Evolutionary conservation across 129 eudicot species (phyloP).

Genomic region (Flaveria sonorensis): DNA sequence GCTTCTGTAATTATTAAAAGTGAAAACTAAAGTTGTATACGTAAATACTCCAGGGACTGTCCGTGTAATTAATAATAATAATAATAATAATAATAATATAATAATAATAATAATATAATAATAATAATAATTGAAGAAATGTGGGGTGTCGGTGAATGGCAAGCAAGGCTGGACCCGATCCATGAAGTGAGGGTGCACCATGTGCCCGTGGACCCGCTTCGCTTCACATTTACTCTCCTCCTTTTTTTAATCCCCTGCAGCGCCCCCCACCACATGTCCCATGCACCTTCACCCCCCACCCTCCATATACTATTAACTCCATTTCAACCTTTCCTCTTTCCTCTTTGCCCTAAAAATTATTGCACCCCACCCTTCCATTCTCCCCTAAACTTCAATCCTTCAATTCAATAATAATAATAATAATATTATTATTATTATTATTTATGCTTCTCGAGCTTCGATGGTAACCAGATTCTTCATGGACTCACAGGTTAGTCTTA

Average conservation of each 20-base stretch:
- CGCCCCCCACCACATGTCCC: constrained; percentile 29
- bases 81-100: too few species aligned
- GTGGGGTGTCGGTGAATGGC: constrained; percentile 42
- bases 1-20: too few species aligned
- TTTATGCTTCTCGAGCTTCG: constrained; percentile 5
- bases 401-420: neutral
- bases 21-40: too few species aligned
- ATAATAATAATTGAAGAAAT: constrained; percentile 35
- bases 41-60: too few species aligned
- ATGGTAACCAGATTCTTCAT: constrained; percentile 37
- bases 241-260: constrained; percentile 21
- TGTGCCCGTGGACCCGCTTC: constrained; percentile 32
- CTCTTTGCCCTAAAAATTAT: constrained; percentile 30
- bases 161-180: constrained; percentile 37
- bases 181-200: constrained; percentile 40
- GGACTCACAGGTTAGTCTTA: constrained; percentile 42
- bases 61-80: too few species aligned
- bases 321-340: constrained; percentile 24
- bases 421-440: too few species aligned
- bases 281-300: constrained; percentile 37
- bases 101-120: too few species aligned
- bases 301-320: constrained; percentile 19
- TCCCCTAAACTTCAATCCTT: neutral
- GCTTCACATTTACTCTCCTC: too few species aligned
- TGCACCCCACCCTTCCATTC: neutral